Base-by-base conservation (phyloP, 306 rosid genomes). In the Bauhinia variegata region DNA sequence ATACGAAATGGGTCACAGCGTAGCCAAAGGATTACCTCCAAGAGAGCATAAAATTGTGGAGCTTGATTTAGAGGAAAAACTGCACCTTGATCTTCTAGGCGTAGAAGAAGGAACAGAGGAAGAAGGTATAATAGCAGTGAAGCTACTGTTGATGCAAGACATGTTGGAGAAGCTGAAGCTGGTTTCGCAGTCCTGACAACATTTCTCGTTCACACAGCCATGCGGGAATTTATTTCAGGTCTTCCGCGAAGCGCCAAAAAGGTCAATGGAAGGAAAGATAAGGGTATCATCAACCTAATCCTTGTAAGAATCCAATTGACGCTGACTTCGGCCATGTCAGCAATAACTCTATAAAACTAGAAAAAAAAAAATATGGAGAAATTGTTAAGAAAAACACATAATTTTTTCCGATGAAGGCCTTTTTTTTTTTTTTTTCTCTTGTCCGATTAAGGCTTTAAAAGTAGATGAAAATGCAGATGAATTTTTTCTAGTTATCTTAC, bases 41-140 rank as follows among this genome's bases (percentile, higher is more conserved):
- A 88, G 79, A 48, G 95, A 19, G 70, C 92, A 91, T 54, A 62
- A 76, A 69, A 91, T 50, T 9, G 68, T 77, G 67, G 86, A 43
- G 51, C 64, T 77, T 46, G 78, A 57, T 56, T 71, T 67, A 57
- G 72, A 54, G 37, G 86, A 54, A 58, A 67, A 60, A 62, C 75
- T 16, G 60, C 55, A 80, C 38, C 65, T 36, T 33, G 84, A 72
- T 49, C 76, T 74, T 18, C 73, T 31, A 4, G 62, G 62, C 11
- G 77, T 74, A 43, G 79, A 54, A 8, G 81, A 66, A 54, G 80
- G 79, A 41, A 70, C 56, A 42, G 86, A 79, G 80, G 73, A 74
- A 54, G 74, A 75, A 32, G 85, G 85, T 23, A 73, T 15, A 58
- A 70, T 17, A 54, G 83, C 79, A 63, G 68, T 66, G 60, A 62